These are phyloP conservation scores for Candida peoriensis DNA, from an alignment of 805 yeast species.

Conservation along the genomic window DNA sequence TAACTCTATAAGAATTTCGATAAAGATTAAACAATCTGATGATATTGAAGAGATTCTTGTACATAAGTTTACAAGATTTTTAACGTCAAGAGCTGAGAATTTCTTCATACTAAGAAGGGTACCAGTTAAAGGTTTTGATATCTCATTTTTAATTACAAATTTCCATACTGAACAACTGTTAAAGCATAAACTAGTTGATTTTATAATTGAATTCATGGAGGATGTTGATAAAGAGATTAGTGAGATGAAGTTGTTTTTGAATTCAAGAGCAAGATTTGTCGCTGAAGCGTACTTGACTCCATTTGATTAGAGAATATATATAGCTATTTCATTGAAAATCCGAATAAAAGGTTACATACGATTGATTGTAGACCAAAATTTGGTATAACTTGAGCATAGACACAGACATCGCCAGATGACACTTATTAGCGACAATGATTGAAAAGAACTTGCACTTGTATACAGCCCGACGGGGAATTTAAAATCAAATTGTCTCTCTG, in stretches of 20 bases:
- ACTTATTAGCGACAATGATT: too few relatives aligned
- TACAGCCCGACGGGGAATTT: too few relatives aligned
- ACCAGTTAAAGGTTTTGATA: conserved; percentile 88
- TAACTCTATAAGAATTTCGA: conserved; percentile 85
- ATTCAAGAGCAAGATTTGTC: conserved; percentile 95
- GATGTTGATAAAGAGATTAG: conserved; percentile 98
- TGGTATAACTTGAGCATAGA: too few relatives aligned
- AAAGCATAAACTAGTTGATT: conserved; percentile 92
- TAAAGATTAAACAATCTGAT: conserved; percentile 94
- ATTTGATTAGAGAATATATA: conserved; percentile 58
- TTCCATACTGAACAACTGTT: conserved; percentile 94
- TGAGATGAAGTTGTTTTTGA: conserved; percentile 94
- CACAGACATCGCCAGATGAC: too few relatives aligned
- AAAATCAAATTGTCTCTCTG: too few relatives aligned
- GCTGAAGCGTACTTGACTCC: conserved; percentile 95
- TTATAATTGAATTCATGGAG: conserved; percentile 97
- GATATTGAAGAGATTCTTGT: conserved; percentile 94
- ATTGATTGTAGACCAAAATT: too few relatives aligned
- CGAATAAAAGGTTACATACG: too few relatives aligned
- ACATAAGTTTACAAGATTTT: conserved; percentile 88
- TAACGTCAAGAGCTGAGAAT: conserved; percentile 93
- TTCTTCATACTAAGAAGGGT: conserved; percentile 87
- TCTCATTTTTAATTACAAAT: conserved; percentile 88
- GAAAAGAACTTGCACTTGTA: too few relatives aligned
- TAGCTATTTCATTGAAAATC: too few relatives aligned